Evolutionary conservation across 176 grass and related monocot species (phyloP).

Genomic region (Melocanna baccifera): DNA sequence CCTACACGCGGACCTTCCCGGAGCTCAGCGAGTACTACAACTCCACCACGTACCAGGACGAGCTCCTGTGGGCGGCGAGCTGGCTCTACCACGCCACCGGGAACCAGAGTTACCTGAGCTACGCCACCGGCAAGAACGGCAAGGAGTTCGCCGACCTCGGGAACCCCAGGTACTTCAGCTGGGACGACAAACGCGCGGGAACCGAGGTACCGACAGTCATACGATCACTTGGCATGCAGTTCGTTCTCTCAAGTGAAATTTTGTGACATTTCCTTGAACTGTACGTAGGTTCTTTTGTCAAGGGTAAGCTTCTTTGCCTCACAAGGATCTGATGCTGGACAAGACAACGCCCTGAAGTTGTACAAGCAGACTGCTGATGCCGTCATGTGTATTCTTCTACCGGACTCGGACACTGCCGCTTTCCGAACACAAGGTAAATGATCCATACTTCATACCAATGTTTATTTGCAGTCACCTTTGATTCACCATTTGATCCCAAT

Average conservation of each 20-base stretch:
- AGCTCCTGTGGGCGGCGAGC: slow-evolving; percentile 74
- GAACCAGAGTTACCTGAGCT: slow-evolving; percentile 61
- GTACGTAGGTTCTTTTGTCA: slow-evolving; percentile 82
- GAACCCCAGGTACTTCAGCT: slow-evolving; percentile 74
- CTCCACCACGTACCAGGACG: slow-evolving; percentile 77
- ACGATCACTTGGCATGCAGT: background rate
- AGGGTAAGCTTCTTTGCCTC: slow-evolving; percentile 61
- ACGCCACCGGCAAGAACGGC: slow-evolving; percentile 60
- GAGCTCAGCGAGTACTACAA: slow-evolving; percentile 66
- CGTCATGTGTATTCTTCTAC: slow-evolving; percentile 75
- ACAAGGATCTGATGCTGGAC: slow-evolving; percentile 18
- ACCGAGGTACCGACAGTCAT: slow-evolving; percentile 43
- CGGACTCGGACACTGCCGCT: slow-evolving; percentile 59
- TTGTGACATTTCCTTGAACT: background rate
- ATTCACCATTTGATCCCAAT: background rate
- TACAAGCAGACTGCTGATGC: slow-evolving; percentile 65
- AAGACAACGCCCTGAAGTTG: slow-evolving; percentile 28
- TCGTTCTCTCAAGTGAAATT: background rate
- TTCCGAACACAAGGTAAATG: slow-evolving; percentile 62
- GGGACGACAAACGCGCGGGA: slow-evolving; percentile 80
- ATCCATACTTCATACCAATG: too few species aligned
- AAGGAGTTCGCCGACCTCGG: slow-evolving; percentile 59
- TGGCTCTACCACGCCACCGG: slow-evolving; percentile 94
- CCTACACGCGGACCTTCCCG: slow-evolving; percentile 65
- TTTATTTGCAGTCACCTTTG: background rate